Conservation (phyloP, 1,284 basidiomycete genomes). For the Rhodotorula sp. region DNA sequence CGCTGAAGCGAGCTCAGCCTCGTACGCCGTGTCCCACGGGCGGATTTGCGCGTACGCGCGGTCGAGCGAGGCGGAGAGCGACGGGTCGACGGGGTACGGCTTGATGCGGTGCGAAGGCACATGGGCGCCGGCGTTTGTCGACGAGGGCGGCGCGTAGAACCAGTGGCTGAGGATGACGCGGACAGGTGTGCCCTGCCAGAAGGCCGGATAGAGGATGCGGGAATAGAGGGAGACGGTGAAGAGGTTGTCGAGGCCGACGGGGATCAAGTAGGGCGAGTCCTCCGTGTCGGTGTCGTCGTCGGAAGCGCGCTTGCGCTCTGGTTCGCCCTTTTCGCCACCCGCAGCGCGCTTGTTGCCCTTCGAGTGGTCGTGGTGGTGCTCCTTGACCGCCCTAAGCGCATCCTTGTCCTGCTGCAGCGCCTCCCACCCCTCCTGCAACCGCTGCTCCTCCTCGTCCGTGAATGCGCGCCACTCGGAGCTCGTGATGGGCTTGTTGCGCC, state of each 20-base stretch:
- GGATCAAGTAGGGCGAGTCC: slow-evolving; percentile 39
- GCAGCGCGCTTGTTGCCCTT: slow-evolving; percentile 10
- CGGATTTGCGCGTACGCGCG: slow-evolving; percentile 48
- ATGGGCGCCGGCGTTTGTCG: slow-evolving; percentile 27
- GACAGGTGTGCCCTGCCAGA: slow-evolving; percentile 51
- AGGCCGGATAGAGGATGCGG: slow-evolving; percentile 48
- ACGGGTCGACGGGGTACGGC: slow-evolving; percentile 46
- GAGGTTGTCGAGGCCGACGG: slow-evolving; percentile 47
- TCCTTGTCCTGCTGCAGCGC: slow-evolving; percentile 17
- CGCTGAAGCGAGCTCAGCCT: slow-evolving; percentile 40
- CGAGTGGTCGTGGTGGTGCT: not conserved
- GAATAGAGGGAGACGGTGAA: slow-evolving; percentile 44
- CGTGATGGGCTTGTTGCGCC: slow-evolving; percentile 24
- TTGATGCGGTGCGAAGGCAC: slow-evolving; percentile 39
- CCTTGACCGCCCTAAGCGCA: not conserved
- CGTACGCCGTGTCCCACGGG: slow-evolving; percentile 48
- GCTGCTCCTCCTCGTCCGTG: slow-evolving; percentile 43
- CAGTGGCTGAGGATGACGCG: slow-evolving; percentile 49
- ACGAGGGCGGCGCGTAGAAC: slow-evolving; percentile 50
- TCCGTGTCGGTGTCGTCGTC: slow-evolving; percentile 20
- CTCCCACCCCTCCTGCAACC: slow-evolving; percentile 39
- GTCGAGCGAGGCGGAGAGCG: slow-evolving; percentile 49
- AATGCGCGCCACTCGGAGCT: slow-evolving; percentile 41
- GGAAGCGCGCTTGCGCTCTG: slow-evolving; percentile 6
- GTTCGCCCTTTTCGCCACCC: slow-evolving; percentile 18